Conservation (phyloP, 2,329 filamentous ascomycete genomes). For the Xylaria sp. region DNA sequence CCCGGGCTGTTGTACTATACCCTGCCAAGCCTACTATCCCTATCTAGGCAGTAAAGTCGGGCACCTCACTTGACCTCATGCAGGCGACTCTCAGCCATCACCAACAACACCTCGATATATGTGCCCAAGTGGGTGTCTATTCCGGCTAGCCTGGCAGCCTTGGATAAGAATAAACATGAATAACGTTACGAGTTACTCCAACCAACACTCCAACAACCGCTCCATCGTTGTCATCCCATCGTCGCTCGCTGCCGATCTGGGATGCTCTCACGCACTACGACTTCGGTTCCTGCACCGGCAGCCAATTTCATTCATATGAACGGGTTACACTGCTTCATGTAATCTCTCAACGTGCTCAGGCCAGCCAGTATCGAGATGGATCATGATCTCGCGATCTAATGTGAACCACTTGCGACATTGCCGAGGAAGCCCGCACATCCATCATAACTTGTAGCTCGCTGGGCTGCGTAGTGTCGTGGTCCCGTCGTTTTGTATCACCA, state of each 20-base stretch:
- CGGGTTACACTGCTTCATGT: background rate
- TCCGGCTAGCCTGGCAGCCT: background rate
- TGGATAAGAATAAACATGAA: background rate
- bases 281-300: background rate
- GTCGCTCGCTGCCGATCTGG: background rate
- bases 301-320: background rate
- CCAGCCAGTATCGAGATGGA: background rate
- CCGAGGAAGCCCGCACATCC: no score
- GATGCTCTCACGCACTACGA: background rate
- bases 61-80: background rate
- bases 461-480: no score
- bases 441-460: no score
- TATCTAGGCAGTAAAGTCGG: background rate
- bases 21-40: no score
- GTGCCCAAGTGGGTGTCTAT: no score
- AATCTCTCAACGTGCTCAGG: no score
- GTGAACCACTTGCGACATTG: no score
- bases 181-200: no score
- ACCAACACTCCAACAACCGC: background rate
- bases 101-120: background rate
- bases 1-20: no score
- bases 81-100: background rate
- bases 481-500: constrained; percentile 22
- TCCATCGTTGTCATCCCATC: no score
- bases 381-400: background rate